phyloP scores from a whole-genome alignment of 768 basidiomycete species.

The Galerina sulciceps region DNA sequence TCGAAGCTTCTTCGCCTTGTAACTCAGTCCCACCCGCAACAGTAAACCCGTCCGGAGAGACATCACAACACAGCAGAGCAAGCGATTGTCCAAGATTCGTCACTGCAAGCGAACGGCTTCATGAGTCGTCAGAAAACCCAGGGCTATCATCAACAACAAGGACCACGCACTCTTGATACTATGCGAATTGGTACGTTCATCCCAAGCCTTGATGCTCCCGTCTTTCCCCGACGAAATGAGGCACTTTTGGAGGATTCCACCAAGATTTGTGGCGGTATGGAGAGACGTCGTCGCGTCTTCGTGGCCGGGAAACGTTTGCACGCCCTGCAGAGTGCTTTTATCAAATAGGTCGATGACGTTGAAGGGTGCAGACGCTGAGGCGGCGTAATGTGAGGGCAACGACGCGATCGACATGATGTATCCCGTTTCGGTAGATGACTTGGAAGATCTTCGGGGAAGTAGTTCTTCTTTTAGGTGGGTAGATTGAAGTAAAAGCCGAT shows the following conservation, averaged over 20 bases:
- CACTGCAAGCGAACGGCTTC: constrained; percentile 44
- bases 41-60: constrained; percentile 68
- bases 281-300: constrained; percentile 60
- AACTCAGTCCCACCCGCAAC: constrained; percentile 86
- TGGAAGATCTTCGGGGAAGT: constrained; percentile 11
- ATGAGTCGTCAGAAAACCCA: constrained; percentile 43
- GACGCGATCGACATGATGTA: constrained; percentile 68
- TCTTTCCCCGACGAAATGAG: constrained; percentile 74
- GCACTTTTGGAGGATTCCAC: constrained; percentile 42
- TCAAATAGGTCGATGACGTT: constrained; percentile 74
- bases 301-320: constrained; percentile 61
- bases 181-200: constrained; percentile 58
- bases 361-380: constrained; percentile 64
- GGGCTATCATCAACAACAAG: constrained; percentile 2
- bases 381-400: constrained; percentile 55
- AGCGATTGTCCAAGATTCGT: constrained; percentile 44
- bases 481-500: constrained; percentile 23
- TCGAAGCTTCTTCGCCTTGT: constrained; percentile 78
- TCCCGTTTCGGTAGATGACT: constrained; percentile 32
- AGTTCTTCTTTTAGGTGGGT: constrained; percentile 23
- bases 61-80: constrained; percentile 68
- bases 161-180: constrained; percentile 62
- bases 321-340: constrained; percentile 50
- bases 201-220: constrained; percentile 77
- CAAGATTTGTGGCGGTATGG: constrained; percentile 44